These are phyloP conservation scores for Amphichorda felina DNA, from an alignment of 2,329 filamentous ascomycete species.

Conservation along the genomic window DNA sequence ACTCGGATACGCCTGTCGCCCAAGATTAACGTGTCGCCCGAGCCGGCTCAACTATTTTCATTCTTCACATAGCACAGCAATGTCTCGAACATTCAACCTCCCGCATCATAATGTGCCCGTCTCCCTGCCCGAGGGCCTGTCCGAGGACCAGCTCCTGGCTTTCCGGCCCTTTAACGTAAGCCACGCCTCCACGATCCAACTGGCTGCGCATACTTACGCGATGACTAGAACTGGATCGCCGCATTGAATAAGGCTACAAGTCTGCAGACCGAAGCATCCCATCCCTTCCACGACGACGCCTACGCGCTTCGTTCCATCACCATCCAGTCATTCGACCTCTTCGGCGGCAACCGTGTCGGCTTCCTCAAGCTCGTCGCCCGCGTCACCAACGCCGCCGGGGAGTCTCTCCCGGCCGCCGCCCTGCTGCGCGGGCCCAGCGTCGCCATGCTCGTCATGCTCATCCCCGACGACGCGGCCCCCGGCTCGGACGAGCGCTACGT, in stretches of 20 bases:
- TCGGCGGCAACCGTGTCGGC: constrained; percentile 32
- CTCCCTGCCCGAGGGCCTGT: constrained; percentile 29
- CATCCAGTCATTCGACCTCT: constrained; percentile 42
- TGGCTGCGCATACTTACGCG: too few species aligned
- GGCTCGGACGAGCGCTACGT: constrained; percentile 35
- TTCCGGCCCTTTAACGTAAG: constrained; percentile 40
- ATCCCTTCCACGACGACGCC: constrained; percentile 41
- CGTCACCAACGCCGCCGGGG: constrained; percentile 33
- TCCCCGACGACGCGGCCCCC: constrained; percentile 33
- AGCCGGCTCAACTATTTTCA: too few species aligned
- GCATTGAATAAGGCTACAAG: constrained; percentile 33
- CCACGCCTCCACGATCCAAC: not conserved
- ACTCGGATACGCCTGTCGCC: too few species aligned
- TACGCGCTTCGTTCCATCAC: constrained; percentile 38
- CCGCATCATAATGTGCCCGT: constrained; percentile 19
- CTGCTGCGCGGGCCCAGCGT: constrained; percentile 50
- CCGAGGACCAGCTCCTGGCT: constrained; percentile 27
- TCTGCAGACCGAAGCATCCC: constrained; percentile 27
- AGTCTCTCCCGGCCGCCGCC: constrained; percentile 38
- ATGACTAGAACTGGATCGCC: constrained; percentile 35
- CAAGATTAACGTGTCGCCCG: too few species aligned
- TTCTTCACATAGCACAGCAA: not conserved
- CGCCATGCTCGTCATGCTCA: constrained; percentile 44
- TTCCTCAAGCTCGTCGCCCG: constrained; percentile 43
- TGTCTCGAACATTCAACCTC: not conserved